Percentiles rank a stretch among this genome's conserved stretches.
These are phyloP conservation scores for Talaromyces sp. DNA, from an alignment of 2,329 filamentous ascomycete species.

Conservation along the genomic window DNA sequence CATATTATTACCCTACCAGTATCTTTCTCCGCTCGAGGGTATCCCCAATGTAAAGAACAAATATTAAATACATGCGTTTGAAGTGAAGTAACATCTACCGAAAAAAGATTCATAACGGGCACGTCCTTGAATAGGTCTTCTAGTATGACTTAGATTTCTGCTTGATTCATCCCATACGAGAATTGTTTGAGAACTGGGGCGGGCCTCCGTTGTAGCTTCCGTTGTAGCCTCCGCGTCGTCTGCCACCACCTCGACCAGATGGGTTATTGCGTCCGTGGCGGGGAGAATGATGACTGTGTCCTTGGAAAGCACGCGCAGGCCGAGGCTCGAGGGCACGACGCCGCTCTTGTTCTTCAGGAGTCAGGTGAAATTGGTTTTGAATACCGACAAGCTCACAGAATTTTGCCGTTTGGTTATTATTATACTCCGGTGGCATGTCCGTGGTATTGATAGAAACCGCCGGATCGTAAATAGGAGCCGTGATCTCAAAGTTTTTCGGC, in stretches of 20 bases:
- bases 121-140: neutral
- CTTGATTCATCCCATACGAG: neutral
- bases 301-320: conserved; percentile 27
- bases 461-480: conserved; percentile 66
- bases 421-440: conserved; percentile 72
- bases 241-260: conserved; percentile 15
- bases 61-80: neutral
- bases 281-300: neutral
- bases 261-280: conserved; percentile 1
- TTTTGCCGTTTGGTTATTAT: conserved; percentile 74
- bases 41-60: neutral
- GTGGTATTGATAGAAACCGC: conserved; percentile 53
- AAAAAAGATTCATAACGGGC: neutral
- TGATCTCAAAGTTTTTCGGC: conserved; percentile 71
- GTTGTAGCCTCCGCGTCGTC: conserved; percentile 7
- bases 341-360: conserved; percentile 62
- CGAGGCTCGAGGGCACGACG: conserved; percentile 55
- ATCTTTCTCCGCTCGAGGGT: neutral
- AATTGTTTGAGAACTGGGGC: neutral
- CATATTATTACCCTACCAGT: neutral
- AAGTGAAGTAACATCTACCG: neutral
- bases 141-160: neutral
- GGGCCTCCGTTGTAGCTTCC: conserved; percentile 17
- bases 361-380: conserved; percentile 68
- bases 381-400: conserved; percentile 79